phyloP scores from a whole-genome alignment of 2,329 filamentous ascomycete species.

The Fusarium lyarnte region DNA sequence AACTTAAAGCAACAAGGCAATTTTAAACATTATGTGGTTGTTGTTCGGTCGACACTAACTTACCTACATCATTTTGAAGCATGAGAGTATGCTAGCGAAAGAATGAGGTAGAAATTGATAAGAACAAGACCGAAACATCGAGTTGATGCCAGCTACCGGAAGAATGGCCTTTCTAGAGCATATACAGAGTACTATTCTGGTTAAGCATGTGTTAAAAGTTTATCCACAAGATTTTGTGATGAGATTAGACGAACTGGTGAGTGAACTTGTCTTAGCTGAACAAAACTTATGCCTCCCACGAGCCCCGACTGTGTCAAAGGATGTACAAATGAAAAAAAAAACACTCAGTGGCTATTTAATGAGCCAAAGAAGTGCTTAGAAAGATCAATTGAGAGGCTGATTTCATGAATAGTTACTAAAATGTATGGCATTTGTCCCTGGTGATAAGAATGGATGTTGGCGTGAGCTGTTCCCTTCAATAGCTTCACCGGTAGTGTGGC shows the following conservation, averaged over 20 bases:
- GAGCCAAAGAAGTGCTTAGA: too few species aligned
- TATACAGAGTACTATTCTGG: accelerated
- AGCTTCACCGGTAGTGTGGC: too few species aligned
- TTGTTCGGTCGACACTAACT: too few species aligned
- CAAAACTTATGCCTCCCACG: not conserved
- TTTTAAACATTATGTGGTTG: not conserved
- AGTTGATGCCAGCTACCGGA: accelerated
- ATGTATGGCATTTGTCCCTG: too few species aligned
- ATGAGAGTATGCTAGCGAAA: accelerated
- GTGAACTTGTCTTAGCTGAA: accelerated
- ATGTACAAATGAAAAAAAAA: too few species aligned
- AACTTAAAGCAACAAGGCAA: accelerated
- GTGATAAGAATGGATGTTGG: too few species aligned
- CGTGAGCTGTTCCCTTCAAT: not conserved
- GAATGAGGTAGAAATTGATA: accelerated
- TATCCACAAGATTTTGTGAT: accelerated
- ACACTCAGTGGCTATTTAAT: accelerated
- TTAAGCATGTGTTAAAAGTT: too few species aligned
- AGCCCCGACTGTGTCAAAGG: not conserved
- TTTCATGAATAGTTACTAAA: too few species aligned
- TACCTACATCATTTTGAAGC: accelerated
- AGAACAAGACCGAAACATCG: too few species aligned
- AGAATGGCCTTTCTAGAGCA: accelerated
- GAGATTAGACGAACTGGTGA: not conserved
- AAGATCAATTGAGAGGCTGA: too few species aligned